Evolutionary conservation across 768 basidiomycete genomes (phyloP).

Genomic region (Podaxis pistillaris): DNA sequence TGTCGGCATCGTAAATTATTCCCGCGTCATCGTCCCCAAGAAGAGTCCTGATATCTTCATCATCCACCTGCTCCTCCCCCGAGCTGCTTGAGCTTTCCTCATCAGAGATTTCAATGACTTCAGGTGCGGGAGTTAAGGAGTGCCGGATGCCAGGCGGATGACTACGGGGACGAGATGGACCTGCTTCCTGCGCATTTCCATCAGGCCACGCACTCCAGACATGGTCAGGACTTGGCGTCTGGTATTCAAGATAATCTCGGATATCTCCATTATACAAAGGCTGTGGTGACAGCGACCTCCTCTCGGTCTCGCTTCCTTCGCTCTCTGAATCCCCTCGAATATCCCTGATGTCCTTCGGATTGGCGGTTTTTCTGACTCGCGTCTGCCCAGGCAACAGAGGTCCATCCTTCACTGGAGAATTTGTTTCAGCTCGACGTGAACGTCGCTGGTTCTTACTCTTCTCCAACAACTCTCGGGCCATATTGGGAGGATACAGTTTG

Average conservation of each 20-base stretch:
- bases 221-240: background rate
- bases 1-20: conserved; percentile 1
- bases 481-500: conserved; percentile 12
- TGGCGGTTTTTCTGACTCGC: conserved; percentile 34
- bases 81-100: conserved; percentile 9
- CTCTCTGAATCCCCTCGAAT: conserved; percentile 68
- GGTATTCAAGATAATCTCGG: conserved; percentile 1
- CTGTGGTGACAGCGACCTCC: conserved; percentile 17
- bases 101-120: background rate
- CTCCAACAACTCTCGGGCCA: conserved; percentile 6
- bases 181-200: background rate
- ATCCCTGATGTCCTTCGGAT: conserved; percentile 31
- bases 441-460: background rate
- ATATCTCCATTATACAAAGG: conserved; percentile 18
- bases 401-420: conserved; percentile 24
- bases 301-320: conserved; percentile 20
- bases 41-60: conserved; percentile 7
- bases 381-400: conserved; percentile 54
- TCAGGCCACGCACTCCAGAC: background rate
- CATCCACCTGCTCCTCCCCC: conserved; percentile 16
- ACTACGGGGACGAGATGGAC: background rate
- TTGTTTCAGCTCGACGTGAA: background rate
- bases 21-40: conserved; percentile 7
- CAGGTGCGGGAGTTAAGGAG: background rate
- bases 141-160: background rate